Evolutionary conservation across 1,284 basidiomycete genomes (phyloP), one percentile per base, ranked within the genome.

Genomic region (Trametes pubescens): DNA sequence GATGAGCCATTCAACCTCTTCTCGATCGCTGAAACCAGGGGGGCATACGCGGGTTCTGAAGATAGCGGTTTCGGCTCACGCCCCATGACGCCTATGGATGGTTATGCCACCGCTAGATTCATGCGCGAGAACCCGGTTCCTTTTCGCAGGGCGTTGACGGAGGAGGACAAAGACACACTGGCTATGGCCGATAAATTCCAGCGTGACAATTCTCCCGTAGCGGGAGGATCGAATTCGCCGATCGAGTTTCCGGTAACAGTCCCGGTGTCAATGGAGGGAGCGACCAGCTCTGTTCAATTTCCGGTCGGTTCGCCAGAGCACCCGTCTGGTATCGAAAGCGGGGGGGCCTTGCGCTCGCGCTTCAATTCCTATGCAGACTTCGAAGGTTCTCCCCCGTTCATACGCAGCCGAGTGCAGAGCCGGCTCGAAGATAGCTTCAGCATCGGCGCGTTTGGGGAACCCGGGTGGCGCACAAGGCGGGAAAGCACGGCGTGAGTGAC

Each of bases 351-450:
- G 46, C 80, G 87, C 59, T 85, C 87, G 10, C 80, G 89, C 37
- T 88, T 89, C 65, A 85, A 86, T 67, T 89, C 90, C 8, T 86
- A 88, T 71, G 86, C 82, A 9, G 90, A 93, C 65, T 85, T 88
- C 51, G 90, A 92, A 53, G 79, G 80, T 10, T 75, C 85, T 16
- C 89, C 90, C 4, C 91, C 91, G 4, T 93, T 93, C 75, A 88
- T 93, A 67, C 84, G 92, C 56, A 94, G 92, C 74, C 87, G 92
- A 49, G 91, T 89, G 9, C 92, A 91, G 60, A 94, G 92, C 73
- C 82, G 90, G 54, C 75, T 94, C 9, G 74, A 71, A 47, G 90
- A 92, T 62, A 82, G 76, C 62, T 77, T 86, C 44, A 75, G 78
- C 51, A 74, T 78, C n/a, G 32, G 40, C 21, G 57, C 51, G 1